Percentiles rank a stretch among this genome's conserved stretches.
phyloP scores from a whole-genome alignment of 1,284 basidiomycete genomes.

The Xerocomus amazonicus region DNA sequence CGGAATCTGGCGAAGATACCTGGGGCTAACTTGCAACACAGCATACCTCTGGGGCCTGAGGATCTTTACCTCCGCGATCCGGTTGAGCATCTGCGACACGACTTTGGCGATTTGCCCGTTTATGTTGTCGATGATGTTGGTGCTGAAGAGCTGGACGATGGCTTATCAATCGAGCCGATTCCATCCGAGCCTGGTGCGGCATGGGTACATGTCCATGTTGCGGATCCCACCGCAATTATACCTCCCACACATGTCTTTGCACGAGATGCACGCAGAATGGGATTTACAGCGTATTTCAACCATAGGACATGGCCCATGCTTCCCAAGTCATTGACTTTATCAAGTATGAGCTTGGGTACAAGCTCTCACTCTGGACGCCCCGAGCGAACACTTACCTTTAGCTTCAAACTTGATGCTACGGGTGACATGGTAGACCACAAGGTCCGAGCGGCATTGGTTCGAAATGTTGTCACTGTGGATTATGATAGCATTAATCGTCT shows the following conservation, averaged over 20 bases:
- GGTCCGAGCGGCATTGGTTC: slow-evolving; percentile 69
- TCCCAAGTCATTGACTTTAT: slow-evolving; percentile 48
- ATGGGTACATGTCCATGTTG: slow-evolving; percentile 93
- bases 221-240: slow-evolving; percentile 87
- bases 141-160: slow-evolving; percentile 94
- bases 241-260: slow-evolving; percentile 64
- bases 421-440: slow-evolving; percentile 73
- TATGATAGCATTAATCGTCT: slow-evolving; percentile 70
- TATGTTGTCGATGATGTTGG: slow-evolving; percentile 85
- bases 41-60: slow-evolving; percentile 45
- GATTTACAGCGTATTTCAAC: slow-evolving; percentile 59
- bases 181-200: slow-evolving; percentile 51
- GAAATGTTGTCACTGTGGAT: slow-evolving; percentile 61
- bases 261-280: slow-evolving; percentile 49
- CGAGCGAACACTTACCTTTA: slow-evolving; percentile 76
- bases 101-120: slow-evolving; percentile 80
- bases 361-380: slow-evolving; percentile 35
- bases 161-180: slow-evolving; percentile 75
- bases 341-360: slow-evolving; percentile 56
- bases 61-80: slow-evolving; percentile 59
- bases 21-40: slow-evolving; percentile 4
- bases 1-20: slow-evolving; percentile 20
- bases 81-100: slow-evolving; percentile 69
- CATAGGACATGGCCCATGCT: slow-evolving; percentile 71
- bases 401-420: slow-evolving; percentile 59